These are phyloP conservation scores for Rhynchosporium agropyri DNA, from an alignment of 2,329 filamentous ascomycete genomes.

Conservation along the genomic window DNA sequence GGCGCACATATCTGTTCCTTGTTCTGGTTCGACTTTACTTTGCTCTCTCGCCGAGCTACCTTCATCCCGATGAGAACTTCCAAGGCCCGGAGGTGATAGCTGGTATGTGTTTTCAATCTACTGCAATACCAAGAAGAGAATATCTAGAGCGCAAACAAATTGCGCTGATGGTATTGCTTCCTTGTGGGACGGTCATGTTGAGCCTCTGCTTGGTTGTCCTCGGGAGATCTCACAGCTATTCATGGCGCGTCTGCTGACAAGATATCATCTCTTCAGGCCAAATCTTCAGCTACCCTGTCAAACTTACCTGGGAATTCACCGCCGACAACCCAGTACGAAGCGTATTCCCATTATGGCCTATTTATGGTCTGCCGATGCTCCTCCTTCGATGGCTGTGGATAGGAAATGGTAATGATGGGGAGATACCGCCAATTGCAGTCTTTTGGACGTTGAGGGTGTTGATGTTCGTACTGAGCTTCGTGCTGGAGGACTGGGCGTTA, in stretches of 20 bases:
- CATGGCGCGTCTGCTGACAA: constrained; percentile 20
- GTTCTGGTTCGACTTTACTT: constrained; percentile 90
- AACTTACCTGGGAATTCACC: constrained; percentile 95
- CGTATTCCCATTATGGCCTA: constrained; percentile 93
- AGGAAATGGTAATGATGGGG: constrained; percentile 74
- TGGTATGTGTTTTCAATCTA: constrained; percentile 60
- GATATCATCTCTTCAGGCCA: constrained; percentile 60
- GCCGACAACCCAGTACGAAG: constrained; percentile 86
- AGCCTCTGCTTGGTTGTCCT: background rate
- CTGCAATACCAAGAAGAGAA: background rate
- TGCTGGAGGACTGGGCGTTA: constrained; percentile 96
- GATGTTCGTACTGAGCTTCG: constrained; percentile 95
- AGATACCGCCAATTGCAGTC: constrained; percentile 79
- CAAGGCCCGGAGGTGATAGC: constrained; percentile 97
- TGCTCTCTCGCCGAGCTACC: constrained; percentile 90
- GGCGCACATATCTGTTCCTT: constrained; percentile 83
- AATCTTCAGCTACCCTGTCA: constrained; percentile 89
- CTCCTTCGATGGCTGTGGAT: constrained; percentile 91
- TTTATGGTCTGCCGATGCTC: constrained; percentile 93
- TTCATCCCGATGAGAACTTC: constrained; percentile 98
- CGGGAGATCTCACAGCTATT: constrained; percentile 9
- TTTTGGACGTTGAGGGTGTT: constrained; percentile 87
- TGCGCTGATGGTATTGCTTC: background rate
- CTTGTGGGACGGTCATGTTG: no score
- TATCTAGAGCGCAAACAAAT: background rate